These are phyloP conservation scores for Fistulinella prunicolor DNA, from an alignment of 768 basidiomycete species.

Conservation along the genomic window DNA sequence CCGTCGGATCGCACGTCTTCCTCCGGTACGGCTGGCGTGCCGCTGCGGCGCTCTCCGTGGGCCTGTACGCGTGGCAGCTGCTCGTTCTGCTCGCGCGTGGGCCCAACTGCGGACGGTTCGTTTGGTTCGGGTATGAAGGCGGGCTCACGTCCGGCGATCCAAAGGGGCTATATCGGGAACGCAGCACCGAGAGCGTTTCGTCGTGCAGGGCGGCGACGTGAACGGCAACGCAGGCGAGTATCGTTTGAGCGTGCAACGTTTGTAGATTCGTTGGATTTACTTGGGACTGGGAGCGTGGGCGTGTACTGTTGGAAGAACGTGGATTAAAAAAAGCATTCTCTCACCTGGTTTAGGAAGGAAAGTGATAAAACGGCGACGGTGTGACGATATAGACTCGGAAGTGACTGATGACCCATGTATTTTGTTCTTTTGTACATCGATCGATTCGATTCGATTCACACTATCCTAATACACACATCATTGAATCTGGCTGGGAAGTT, in stretches of 20 bases:
- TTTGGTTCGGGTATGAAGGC: conserved; percentile 66
- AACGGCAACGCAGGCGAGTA: background rate
- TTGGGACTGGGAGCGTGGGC: background rate
- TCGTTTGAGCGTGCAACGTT: conserved; percentile 5
- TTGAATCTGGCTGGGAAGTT: too few species aligned
- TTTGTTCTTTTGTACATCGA: too few species aligned
- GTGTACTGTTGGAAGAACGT: too few species aligned
- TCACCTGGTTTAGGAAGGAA: too few species aligned
- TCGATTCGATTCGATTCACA: too few species aligned
- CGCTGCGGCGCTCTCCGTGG: conserved; percentile 33
- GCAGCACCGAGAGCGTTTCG: background rate
- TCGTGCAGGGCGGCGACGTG: background rate
- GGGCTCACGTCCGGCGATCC: conserved; percentile 30
- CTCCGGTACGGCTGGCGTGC: conserved; percentile 40
- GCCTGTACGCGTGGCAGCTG: conserved; percentile 33
- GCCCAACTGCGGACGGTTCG: conserved; percentile 32
- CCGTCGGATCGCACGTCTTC: conserved; percentile 41
- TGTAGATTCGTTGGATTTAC: background rate
- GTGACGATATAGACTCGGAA: too few species aligned
- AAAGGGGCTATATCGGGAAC: background rate
- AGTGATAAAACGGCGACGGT: too few species aligned
- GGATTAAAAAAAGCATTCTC: background rate
- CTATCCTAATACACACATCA: too few species aligned
- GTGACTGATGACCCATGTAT: too few species aligned
- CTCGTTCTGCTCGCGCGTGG: conserved; percentile 37